phyloP scores from a whole-genome alignment of 2,329 filamentous ascomycete species.

The Penicillium concentricum region DNA sequence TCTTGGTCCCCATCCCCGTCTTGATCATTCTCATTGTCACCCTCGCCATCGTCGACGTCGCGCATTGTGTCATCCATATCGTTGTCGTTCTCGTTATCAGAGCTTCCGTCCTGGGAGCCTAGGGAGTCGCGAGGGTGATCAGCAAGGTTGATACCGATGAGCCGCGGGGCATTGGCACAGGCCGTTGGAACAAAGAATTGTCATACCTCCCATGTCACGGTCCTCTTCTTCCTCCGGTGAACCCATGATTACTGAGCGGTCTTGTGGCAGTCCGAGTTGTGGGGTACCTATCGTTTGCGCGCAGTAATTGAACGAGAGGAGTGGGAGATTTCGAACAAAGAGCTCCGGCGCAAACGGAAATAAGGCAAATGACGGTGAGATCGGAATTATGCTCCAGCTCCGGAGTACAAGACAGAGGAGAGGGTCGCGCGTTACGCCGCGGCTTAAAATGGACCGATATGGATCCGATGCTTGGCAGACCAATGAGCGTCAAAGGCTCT shows the following conservation, averaged over 20 bases:
- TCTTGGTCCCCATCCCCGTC: conserved; percentile 33
- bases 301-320: conserved; percentile 1
- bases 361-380: neutral
- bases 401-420: neutral
- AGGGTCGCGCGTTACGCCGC: neutral
- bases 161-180: conserved; percentile 7
- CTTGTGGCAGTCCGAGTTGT: neutral
- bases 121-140: conserved; percentile 1
- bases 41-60: conserved; percentile 43
- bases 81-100: conserved; percentile 43
- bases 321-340: neutral
- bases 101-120: conserved; percentile 51
- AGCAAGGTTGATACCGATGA: neutral
- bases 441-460: neutral
- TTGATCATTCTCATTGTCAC: conserved; percentile 31
- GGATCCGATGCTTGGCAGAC: neutral
- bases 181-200: conserved; percentile 6
- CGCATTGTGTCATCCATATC: conserved; percentile 45
- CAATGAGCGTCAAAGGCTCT: neutral
- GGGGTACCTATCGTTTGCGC: neutral
- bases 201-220: conserved; percentile 41
- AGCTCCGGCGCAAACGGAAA: neutral
- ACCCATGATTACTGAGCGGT: conserved; percentile 24
- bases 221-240: conserved; percentile 44
- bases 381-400: neutral